phyloP scores from a whole-genome alignment of 2,329 filamentous ascomycete species.

The Xylariales sp. region DNA sequence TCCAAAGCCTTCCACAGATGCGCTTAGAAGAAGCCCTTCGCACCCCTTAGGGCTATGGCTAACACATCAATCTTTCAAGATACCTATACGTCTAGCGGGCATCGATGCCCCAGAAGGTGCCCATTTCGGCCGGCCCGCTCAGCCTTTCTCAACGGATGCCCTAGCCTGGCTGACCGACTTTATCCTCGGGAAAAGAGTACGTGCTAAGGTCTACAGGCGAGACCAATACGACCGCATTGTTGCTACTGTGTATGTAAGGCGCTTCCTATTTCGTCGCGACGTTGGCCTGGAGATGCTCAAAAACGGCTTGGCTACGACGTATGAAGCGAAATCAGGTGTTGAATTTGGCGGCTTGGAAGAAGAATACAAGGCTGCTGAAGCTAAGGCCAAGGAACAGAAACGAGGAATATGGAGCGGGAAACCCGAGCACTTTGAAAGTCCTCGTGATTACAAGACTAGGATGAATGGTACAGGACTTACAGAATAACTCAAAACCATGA shows the following conservation, averaged over 20 bases:
- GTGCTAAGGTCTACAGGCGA: constrained; percentile 82
- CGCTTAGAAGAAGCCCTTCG: neutral
- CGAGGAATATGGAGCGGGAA: constrained; percentile 81
- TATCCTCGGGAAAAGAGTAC: constrained; percentile 77
- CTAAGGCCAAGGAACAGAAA: constrained; percentile 71
- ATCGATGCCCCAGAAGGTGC: constrained; percentile 92
- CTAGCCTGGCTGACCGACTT: constrained; percentile 81
- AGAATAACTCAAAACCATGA: constrained; percentile 38
- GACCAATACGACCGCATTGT: constrained; percentile 96
- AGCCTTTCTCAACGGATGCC: constrained; percentile 86
- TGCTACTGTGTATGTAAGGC: constrained; percentile 82
- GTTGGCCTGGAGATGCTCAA: constrained; percentile 92
- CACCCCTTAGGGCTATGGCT: constrained; percentile 11
- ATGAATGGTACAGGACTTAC: constrained; percentile 51
- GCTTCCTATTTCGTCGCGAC: constrained; percentile 76
- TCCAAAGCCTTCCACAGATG: constrained; percentile 44
- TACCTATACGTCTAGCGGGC: constrained; percentile 89
- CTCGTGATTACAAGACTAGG: constrained; percentile 83
- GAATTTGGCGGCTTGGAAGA: constrained; percentile 83
- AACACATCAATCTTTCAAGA: constrained; percentile 59
- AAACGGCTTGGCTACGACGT: constrained; percentile 86
- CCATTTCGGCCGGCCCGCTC: constrained; percentile 89
- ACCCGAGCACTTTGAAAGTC: constrained; percentile 77
- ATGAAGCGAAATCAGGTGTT: constrained; percentile 89
- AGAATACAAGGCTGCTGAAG: constrained; percentile 74